Conservation (phyloP, 805 yeast species). For the Candida alai region DNA sequence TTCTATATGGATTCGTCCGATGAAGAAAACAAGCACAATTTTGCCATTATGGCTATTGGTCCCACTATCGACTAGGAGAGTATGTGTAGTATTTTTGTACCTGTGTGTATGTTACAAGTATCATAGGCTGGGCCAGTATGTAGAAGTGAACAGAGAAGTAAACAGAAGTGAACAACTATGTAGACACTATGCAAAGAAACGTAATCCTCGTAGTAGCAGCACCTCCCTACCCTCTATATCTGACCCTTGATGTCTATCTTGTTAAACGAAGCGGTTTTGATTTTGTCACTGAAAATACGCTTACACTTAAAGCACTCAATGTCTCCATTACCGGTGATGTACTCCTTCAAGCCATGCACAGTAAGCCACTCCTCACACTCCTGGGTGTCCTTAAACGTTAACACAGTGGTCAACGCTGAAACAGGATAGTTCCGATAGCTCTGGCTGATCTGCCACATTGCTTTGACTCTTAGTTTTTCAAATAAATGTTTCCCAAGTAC, state of each 20-base stretch:
- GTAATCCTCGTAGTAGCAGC: too few relatives aligned
- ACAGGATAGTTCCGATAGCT: constrained; percentile 48
- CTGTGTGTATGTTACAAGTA: too few relatives aligned
- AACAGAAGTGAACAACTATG: too few relatives aligned
- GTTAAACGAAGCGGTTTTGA: constrained; percentile 38
- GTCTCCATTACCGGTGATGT: constrained; percentile 14
- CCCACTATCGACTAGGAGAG: constrained; percentile 49
- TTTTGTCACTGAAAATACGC: constrained; percentile 11
- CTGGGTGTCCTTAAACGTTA: constrained; percentile 34
- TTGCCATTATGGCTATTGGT: constrained; percentile 75
- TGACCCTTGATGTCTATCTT: constrained; percentile 92
- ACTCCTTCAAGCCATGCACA: constrained; percentile 34
- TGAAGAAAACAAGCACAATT: constrained; percentile 56
- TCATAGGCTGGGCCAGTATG: too few relatives aligned
- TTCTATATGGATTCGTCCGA: constrained; percentile 63
- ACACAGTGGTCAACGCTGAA: constrained; percentile 33
- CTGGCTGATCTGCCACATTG: constrained; percentile 53
- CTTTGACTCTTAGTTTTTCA: constrained; percentile 52
- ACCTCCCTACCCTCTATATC: constrained; percentile 29
- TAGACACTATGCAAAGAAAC: too few relatives aligned
- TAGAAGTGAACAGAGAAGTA: too few relatives aligned
- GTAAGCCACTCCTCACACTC: constrained; percentile 43
- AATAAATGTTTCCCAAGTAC: constrained; percentile 43
- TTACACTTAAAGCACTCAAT: constrained; percentile 25
- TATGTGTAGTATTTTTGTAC: neutral